phyloP scores from a whole-genome alignment of 495 filamentous ascomycete species.

The Hypoxylon subgilvum region DNA sequence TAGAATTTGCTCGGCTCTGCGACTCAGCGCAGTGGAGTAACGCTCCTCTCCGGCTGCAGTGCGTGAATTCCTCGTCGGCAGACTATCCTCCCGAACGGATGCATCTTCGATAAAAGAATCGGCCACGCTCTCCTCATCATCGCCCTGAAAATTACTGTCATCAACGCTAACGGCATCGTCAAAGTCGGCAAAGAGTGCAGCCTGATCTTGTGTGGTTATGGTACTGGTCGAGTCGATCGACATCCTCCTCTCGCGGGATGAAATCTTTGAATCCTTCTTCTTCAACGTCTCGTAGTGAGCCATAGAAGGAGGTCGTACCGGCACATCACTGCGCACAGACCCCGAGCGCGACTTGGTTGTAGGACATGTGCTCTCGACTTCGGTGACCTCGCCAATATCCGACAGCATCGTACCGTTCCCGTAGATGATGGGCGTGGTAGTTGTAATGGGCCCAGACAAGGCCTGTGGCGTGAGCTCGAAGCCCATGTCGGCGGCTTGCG shows the following conservation, averaged over 20 bases:
- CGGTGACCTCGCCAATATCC: slow-evolving; percentile 75
- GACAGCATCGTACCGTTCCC: slow-evolving; percentile 69
- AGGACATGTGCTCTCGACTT: slow-evolving; percentile 59
- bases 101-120: slow-evolving; percentile 55
- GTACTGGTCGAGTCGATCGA: slow-evolving; percentile 60
- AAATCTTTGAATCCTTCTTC: slow-evolving; percentile 47
- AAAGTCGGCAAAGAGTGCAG: slow-evolving; percentile 58
- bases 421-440: slow-evolving; percentile 64
- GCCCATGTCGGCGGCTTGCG: slow-evolving; percentile 40
- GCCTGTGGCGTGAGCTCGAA: slow-evolving; percentile 46
- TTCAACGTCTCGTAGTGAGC: slow-evolving; percentile 42
- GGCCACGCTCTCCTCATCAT: slow-evolving; percentile 64
- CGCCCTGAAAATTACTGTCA: slow-evolving; percentile 63
- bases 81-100: slow-evolving; percentile 20
- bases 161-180: slow-evolving; percentile 63
- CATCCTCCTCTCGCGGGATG: slow-evolving; percentile 48
- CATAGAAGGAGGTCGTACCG: slow-evolving; percentile 28
- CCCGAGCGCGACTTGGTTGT: slow-evolving; percentile 34
- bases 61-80: slow-evolving; percentile 14
- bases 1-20: slow-evolving; percentile 83
- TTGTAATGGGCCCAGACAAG: slow-evolving; percentile 60
- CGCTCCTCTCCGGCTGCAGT: slow-evolving; percentile 23
- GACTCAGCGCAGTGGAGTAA: slow-evolving; percentile 77
- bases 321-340: slow-evolving; percentile 30
- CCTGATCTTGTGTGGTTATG: slow-evolving; percentile 53